phyloP scores from a whole-genome alignment of 2,329 filamentous ascomycete species.

The Pleoardoris graminearum region DNA sequence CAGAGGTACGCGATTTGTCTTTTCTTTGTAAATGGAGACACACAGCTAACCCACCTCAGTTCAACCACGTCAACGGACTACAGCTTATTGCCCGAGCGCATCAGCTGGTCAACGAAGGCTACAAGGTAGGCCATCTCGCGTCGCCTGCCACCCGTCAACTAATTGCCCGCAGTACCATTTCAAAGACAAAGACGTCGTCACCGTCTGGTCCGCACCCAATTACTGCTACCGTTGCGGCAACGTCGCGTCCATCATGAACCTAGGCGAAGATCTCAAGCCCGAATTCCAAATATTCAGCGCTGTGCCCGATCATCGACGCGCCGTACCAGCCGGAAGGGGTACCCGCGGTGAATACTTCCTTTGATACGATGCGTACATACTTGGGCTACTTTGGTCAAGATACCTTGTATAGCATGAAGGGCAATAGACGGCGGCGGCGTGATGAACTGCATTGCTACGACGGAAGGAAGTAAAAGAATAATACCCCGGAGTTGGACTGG shows the following conservation, averaged over 20 bases:
- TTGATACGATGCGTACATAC: constrained; percentile 35
- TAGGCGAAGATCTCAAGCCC: constrained; percentile 87
- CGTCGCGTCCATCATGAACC: constrained; percentile 87
- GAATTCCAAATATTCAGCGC: constrained; percentile 92
- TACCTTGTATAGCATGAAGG: constrained; percentile 18
- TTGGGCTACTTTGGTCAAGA: constrained; percentile 10
- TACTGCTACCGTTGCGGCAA: constrained; percentile 60
- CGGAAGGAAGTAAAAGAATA: constrained; percentile 15
- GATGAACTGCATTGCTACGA: constrained; percentile 20
- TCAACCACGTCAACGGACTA: constrained; percentile 75
- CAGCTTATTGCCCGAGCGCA: constrained; percentile 73
- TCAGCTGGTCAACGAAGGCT: constrained; percentile 76
- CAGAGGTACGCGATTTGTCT: constrained; percentile 57
- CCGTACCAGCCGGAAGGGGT: constrained; percentile 68
- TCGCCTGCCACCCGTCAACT: background rate
- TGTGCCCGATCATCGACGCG: constrained; percentile 82
- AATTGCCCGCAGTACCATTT: constrained; percentile 75
- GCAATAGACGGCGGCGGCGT: constrained; percentile 18
- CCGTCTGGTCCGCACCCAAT: constrained; percentile 86
- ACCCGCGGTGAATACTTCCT: constrained; percentile 57
- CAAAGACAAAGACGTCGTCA: constrained; percentile 92
- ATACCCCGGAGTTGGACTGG: constrained; percentile 19
- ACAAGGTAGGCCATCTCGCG: constrained; percentile 57
- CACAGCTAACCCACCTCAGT: constrained; percentile 46
- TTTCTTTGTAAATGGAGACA: background rate